Evolutionary conservation across 768 basidiomycete genomes (phyloP), one percentile per base, ranked within the genome.

Genomic region (Kwoniella botswanensis): DNA sequence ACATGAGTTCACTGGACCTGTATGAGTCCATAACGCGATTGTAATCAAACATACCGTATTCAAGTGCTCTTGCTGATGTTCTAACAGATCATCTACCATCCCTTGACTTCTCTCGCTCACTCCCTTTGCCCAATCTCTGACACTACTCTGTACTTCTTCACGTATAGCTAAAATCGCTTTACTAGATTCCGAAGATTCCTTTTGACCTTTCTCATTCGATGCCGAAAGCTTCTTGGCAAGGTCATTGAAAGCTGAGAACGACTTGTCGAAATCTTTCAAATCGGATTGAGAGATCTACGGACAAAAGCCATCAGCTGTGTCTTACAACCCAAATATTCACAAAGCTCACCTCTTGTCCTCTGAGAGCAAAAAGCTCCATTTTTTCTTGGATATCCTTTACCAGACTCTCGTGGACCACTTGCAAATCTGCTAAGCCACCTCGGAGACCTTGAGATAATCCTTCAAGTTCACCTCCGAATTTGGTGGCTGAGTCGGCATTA

Each of bases 401-500:
- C n/a, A 86, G 87, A 70, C 89, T 87, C 2, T 85, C 85, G 7
- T 90, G 87, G 1, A 86, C 84, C 72, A 88, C 87, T 70, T 88
- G 84, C 75, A 94, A 90, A 55, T 88, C 88, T 12, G 88, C 86
- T 17, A 95, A 85, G 69, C 87, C 88, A 7, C 86, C 83, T 17
- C 87, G 86, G 59, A 94, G 86, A 0, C 82, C 81, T 24, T 86
- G 86, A 50, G 88, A 85, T 42, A 90, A 86, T 0, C 85, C 84
- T 24, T 88, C 84, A 53, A 94, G 86, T 1, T 87, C 85, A 70
- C 87, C 88, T 63, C 89, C 89, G 70, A 92, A 89, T 43, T 86
- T 86, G 2, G 87, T 84, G 17, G 92, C 93, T 0, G 87, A 86
- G 72, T 88, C 87, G 4, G 88, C 85, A 76, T 95, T 96, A 9